These are phyloP conservation scores for Penicillium ucsense DNA, from an alignment of 495 filamentous ascomycete species.

Conservation along the genomic window DNA sequence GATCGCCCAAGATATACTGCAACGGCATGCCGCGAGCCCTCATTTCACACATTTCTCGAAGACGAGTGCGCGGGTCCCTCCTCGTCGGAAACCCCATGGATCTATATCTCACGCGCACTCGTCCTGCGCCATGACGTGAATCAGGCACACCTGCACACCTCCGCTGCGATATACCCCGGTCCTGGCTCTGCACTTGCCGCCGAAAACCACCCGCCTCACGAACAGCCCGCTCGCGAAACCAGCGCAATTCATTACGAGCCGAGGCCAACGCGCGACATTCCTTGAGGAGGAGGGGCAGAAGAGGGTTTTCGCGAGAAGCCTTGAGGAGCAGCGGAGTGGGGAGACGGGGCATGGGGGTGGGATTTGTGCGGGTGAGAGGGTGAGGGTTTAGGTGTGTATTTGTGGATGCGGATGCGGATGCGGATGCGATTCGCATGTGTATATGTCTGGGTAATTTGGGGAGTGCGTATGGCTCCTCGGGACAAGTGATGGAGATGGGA, in stretches of 20 bases:
- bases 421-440: no score
- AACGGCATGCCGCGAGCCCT: constrained; percentile 62
- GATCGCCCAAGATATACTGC: constrained; percentile 82
- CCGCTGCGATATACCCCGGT: no score
- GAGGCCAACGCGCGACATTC: constrained; percentile 57
- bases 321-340: constrained; percentile 44
- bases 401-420: no score
- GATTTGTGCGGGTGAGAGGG: not conserved
- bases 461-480: no score
- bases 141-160: no score
- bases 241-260: constrained; percentile 72
- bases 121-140: no score
- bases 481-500: no score
- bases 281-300: constrained; percentile 58
- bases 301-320: constrained; percentile 45
- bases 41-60: constrained; percentile 43
- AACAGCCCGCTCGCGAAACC: constrained; percentile 61
- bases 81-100: not conserved
- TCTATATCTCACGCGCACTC: no score
- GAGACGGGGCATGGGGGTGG: constrained; percentile 66
- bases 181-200: not conserved
- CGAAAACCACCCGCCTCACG: constrained; percentile 1
- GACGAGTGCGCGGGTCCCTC: constrained; percentile 18
- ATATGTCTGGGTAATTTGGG: no score
- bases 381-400: no score